Conservation (phyloP, 768 basidiomycete species). For the Chalciporus chontae region DNA sequence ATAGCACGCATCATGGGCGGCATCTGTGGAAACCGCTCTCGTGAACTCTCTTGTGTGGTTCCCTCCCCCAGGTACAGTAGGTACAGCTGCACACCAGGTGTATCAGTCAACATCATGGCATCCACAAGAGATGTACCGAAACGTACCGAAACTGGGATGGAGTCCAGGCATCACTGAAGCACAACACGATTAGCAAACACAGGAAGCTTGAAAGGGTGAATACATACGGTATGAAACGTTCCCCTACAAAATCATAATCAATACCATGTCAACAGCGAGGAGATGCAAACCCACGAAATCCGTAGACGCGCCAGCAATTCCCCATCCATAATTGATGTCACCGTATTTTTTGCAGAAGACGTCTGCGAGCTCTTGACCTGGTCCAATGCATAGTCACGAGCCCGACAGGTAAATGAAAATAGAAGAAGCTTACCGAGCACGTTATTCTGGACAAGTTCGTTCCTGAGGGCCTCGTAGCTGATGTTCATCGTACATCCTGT, state of each 20-base stretch:
- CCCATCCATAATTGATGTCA: slow-evolving; percentile 56
- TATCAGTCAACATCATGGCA: neutral
- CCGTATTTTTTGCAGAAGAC: slow-evolving; percentile 60
- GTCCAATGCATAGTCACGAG: neutral
- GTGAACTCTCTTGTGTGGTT: slow-evolving; percentile 73
- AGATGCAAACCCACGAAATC: slow-evolving; percentile 63
- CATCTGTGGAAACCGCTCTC: slow-evolving; percentile 51
- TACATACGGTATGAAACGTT: slow-evolving; percentile 67
- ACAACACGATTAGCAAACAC: neutral
- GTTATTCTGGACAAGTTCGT: slow-evolving; percentile 65
- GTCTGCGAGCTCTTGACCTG: slow-evolving; percentile 63
- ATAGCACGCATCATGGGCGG: slow-evolving; percentile 63
- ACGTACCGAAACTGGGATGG: slow-evolving; percentile 58
- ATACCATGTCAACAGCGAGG: neutral
- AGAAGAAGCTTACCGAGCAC: slow-evolving; percentile 43
- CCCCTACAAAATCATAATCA: slow-evolving; percentile 13
- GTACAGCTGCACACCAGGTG: slow-evolving; percentile 51
- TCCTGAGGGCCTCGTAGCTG: slow-evolving; percentile 31
- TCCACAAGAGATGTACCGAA: neutral
- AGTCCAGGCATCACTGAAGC: slow-evolving; percentile 54
- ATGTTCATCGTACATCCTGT: slow-evolving; percentile 59
- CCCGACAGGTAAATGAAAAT: neutral
- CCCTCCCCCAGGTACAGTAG: slow-evolving; percentile 64
- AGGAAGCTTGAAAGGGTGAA: neutral
- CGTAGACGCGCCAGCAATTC: slow-evolving; percentile 70